A percentile compares a stretch with the other conserved stretches of the same genome.
These are phyloP conservation scores for Daedaleopsis nitida DNA, from an alignment of 768 basidiomycete genomes.

Conservation along the genomic window DNA sequence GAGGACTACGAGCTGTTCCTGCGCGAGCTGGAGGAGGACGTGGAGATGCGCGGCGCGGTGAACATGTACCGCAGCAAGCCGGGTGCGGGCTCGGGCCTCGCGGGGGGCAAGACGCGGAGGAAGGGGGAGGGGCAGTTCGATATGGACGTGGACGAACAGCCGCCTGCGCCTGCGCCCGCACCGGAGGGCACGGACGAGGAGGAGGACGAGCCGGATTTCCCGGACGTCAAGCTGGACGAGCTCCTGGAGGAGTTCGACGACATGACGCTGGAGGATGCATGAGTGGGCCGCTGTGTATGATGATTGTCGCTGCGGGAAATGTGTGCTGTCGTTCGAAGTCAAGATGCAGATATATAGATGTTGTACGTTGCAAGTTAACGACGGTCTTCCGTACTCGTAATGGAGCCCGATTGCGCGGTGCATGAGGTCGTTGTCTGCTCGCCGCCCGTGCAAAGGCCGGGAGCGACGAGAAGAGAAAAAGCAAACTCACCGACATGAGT, in stretches of 20 bases:
- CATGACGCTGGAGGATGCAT: conserved; percentile 67
- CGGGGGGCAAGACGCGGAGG: conserved; percentile 34
- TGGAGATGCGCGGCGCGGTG: conserved; percentile 82
- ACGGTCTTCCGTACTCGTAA: no score
- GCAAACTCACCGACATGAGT: no score
- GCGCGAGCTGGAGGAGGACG: conserved; percentile 92
- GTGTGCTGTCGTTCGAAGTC: no score
- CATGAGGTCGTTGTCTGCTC: no score
- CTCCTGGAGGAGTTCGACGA: conserved; percentile 91
- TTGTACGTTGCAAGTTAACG: no score
- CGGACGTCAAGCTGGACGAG: conserved; percentile 82
- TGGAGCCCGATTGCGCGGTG: no score
- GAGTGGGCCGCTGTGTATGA: not conserved
- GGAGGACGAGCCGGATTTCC: conserved; percentile 86
- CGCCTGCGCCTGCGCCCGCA: conserved; percentile 23
- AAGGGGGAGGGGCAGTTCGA: conserved; percentile 50
- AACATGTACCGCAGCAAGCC: conserved; percentile 82
- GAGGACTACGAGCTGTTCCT: conserved; percentile 97
- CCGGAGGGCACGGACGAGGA: conserved; percentile 52
- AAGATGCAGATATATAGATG: no score
- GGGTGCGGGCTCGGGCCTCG: conserved; percentile 43
- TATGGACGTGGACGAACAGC: conserved; percentile 69
- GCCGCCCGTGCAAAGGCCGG: no score
- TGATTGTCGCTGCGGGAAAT: not conserved
- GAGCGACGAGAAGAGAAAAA: no score